Evolutionary conservation across 2,329 filamentous ascomycete species (phyloP).

Genomic region (Ophiostoma angusticollis): DNA sequence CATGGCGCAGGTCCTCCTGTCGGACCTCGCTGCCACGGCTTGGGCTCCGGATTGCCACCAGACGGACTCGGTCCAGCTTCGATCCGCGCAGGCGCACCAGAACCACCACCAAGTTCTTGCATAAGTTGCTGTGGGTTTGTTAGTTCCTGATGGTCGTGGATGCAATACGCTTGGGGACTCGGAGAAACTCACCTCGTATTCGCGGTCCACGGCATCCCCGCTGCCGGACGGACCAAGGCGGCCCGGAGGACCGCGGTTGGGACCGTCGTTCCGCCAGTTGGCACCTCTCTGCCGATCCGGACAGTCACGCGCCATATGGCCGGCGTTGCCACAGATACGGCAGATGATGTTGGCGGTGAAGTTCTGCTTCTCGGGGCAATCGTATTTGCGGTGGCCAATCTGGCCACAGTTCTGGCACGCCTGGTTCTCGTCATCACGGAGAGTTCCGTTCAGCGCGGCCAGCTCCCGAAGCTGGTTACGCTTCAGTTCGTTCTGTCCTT

Average conservation of each 20-base stretch:
- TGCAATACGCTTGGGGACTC: neutral
- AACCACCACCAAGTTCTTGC: conserved; percentile 82
- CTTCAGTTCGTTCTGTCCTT: conserved; percentile 98
- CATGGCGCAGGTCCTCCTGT: conserved; percentile 78
- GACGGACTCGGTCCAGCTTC: conserved; percentile 65
- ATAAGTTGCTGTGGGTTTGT: conserved; percentile 66
- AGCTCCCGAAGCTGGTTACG: conserved; percentile 96
- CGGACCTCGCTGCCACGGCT: conserved; percentile 81
- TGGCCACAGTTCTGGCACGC: conserved; percentile 98
- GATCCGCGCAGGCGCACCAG: conserved; percentile 63
- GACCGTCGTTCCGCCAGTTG: conserved; percentile 76
- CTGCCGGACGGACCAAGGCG: conserved; percentile 47
- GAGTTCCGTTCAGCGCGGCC: conserved; percentile 93
- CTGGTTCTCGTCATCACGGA: conserved; percentile 98
- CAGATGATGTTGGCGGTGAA: conserved; percentile 99
- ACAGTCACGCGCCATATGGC: conserved; percentile 97
- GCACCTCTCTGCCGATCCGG: conserved; percentile 83
- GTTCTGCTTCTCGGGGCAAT: conserved; percentile 94
- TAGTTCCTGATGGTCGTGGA: neutral
- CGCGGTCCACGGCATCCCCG: conserved; percentile 78
- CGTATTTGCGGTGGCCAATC: conserved; percentile 97
- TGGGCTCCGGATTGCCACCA: conserved; percentile 43
- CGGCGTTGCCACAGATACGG: conserved; percentile 92
- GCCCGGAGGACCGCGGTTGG: conserved; percentile 42
- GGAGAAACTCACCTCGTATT: conserved; percentile 83